A percentile compares a stretch with the other conserved stretches of the same genome.
Conservation (phyloP, 371 early-diverging fungal species). For the Aphelidium insulamus region DNA sequence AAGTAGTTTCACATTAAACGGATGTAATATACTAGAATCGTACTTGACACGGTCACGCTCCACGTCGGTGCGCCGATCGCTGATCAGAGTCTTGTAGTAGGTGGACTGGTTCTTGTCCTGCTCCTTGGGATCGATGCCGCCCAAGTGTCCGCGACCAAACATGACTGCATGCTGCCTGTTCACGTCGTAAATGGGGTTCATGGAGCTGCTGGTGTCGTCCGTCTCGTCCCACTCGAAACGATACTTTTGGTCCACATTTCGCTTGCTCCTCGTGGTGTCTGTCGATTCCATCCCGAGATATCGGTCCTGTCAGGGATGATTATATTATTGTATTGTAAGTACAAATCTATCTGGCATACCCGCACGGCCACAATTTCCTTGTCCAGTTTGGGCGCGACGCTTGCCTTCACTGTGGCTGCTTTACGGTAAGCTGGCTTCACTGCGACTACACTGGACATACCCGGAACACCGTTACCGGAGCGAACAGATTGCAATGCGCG, state of each 20-base stretch:
- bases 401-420: conserved; percentile 9
- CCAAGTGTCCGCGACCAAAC: conserved; percentile 79
- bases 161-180: conserved; percentile 30
- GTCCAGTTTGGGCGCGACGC: conserved; percentile 4
- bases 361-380: neutral
- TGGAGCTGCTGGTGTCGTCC: conserved; percentile 84
- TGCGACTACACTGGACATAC: too few relatives aligned
- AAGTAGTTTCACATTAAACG: neutral
- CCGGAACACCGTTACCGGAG: too few relatives aligned
- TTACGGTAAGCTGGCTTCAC: conserved; percentile 25
- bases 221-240: conserved; percentile 90
- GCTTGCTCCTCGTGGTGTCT: conserved; percentile 49
- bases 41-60: conserved; percentile 39
- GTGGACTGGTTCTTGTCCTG: conserved; percentile 36
- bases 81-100: conserved; percentile 41
- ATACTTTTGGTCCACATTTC: conserved; percentile 77
- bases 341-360: conserved; percentile 10
- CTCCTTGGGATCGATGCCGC: conserved; percentile 64
- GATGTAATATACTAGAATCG: neutral
- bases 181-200: conserved; percentile 76
- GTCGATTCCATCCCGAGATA: conserved; percentile 68
- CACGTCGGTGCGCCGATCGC: conserved; percentile 37
- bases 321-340: neutral
- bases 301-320: conserved; percentile 19
- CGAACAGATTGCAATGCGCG: conserved; percentile 2